phyloP scores from a whole-genome alignment of 2,329 filamentous ascomycete genomes.

The Colletotrichum sansevieriae region DNA sequence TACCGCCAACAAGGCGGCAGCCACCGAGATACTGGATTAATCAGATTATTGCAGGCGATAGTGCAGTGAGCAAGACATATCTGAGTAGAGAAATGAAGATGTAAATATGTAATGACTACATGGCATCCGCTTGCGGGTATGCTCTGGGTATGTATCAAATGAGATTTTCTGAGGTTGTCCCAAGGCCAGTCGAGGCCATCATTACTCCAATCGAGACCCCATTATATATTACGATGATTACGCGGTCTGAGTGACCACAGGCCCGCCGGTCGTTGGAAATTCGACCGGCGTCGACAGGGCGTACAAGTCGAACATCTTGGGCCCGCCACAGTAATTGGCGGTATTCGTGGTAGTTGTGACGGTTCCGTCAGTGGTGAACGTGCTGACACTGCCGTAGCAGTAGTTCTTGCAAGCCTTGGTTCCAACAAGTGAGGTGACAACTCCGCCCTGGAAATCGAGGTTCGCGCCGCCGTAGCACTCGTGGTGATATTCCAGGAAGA shows the following conservation, averaged over 20 bases:
- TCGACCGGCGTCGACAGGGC: conserved; percentile 41
- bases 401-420: conserved; percentile 48
- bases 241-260: conserved; percentile 36
- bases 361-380: conserved; percentile 42
- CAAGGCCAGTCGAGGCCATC: conserved; percentile 1
- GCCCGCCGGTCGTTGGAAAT: conserved; percentile 45
- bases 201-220: conserved; percentile 7
- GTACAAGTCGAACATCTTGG: conserved; percentile 52
- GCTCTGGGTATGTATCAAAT: conserved; percentile 27
- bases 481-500: conserved; percentile 51
- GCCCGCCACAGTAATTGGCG: conserved; percentile 49
- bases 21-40: too few relatives aligned
- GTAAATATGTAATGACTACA: conserved; percentile 23
- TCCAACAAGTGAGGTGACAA: conserved; percentile 46
- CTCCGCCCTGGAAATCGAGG: conserved; percentile 44
- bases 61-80: too few relatives aligned
- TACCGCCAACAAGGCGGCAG: too few relatives aligned
- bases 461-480: conserved; percentile 50
- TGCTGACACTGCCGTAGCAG: conserved; percentile 45
- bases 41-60: too few relatives aligned
- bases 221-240: conserved; percentile 2
- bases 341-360: conserved; percentile 45
- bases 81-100: conserved; percentile 5
- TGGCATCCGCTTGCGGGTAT: conserved; percentile 17
- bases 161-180: conserved; percentile 6